phyloP scores from a whole-genome alignment of 305 asterid genomes.

The Solanum hybrid region DNA sequence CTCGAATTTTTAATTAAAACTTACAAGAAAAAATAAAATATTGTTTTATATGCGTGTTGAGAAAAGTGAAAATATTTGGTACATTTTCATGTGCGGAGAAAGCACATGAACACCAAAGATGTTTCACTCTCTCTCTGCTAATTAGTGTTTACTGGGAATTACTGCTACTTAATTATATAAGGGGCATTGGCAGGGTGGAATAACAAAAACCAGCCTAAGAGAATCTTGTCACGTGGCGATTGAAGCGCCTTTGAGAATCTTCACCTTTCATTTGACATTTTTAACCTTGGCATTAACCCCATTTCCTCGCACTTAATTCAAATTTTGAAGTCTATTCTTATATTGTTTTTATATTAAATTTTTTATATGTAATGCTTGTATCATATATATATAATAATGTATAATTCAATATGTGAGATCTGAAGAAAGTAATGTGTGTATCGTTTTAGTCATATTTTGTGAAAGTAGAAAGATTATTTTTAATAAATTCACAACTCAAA shows the following conservation, averaged over 20 bases:
- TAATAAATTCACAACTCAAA: not conserved
- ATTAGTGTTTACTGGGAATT: not conserved
- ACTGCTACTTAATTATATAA: not conserved
- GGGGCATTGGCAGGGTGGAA: not conserved
- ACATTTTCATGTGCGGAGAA: not conserved
- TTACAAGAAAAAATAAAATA: not conserved
- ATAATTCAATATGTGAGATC: too few relatives aligned
- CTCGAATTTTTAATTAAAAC: too few relatives aligned
- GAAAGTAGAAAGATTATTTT: too few relatives aligned
- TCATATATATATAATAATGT: too few relatives aligned
- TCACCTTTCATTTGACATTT: not conserved
- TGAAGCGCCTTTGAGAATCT: not conserved
- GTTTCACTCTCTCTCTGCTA: not conserved
- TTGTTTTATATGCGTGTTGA: not conserved
- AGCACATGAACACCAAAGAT: not conserved
- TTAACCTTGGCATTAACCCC: not conserved
- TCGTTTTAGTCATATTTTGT: too few relatives aligned
- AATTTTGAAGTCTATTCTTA: too few relatives aligned
- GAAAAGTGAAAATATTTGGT: not conserved
- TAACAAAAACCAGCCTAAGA: not conserved
- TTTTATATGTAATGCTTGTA: too few relatives aligned
- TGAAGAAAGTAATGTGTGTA: too few relatives aligned
- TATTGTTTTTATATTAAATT: too few relatives aligned
- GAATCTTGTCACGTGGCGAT: not conserved
- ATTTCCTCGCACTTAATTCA: not conserved